These are phyloP conservation scores for Colletotrichum chrysophilum DNA, from an alignment of 2,329 filamentous ascomycete species.

Conservation along the genomic window DNA sequence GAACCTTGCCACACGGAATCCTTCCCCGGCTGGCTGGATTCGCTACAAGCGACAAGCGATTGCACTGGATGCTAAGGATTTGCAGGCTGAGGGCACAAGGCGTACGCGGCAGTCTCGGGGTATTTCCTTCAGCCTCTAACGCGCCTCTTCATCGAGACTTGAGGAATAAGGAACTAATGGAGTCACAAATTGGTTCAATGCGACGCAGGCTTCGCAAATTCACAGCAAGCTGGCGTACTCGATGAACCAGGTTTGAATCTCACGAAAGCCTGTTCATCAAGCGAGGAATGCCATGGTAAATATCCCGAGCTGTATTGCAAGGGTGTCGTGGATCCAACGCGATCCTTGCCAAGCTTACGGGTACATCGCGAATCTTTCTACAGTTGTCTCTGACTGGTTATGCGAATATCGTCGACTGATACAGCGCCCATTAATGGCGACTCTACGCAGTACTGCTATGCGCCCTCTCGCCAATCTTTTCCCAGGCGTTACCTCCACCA, in stretches of 20 bases:
- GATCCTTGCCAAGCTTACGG: constrained; percentile 7
- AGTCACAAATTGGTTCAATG: not conserved
- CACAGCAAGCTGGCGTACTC: not conserved
- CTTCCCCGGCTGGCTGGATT: constrained; percentile 8
- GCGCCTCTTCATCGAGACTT: not conserved
- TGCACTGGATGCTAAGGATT: not conserved
- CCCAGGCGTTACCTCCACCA: not conserved
- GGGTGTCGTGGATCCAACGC: constrained; percentile 9
- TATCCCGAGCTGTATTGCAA: constrained; percentile 13
- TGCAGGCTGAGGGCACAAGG: not conserved
- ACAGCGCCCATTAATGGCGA: not conserved
- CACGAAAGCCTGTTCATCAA: not conserved
- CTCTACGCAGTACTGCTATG: not conserved
- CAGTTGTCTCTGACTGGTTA: not conserved
- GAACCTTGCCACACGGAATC: constrained; percentile 4
- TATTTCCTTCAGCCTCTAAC: not conserved
- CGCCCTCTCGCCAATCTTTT: not conserved
- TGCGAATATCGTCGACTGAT: not conserved
- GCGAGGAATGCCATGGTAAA: constrained; percentile 6
- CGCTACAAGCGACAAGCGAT: not conserved
- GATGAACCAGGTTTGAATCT: not conserved
- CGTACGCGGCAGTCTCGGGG: not conserved
- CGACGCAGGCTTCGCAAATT: not conserved
- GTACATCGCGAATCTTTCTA: constrained; percentile 9
- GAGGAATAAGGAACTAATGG: not conserved